Conservation (phyloP, 2,329 filamentous ascomycete species). For the Colletotrichum sp. region DNA sequence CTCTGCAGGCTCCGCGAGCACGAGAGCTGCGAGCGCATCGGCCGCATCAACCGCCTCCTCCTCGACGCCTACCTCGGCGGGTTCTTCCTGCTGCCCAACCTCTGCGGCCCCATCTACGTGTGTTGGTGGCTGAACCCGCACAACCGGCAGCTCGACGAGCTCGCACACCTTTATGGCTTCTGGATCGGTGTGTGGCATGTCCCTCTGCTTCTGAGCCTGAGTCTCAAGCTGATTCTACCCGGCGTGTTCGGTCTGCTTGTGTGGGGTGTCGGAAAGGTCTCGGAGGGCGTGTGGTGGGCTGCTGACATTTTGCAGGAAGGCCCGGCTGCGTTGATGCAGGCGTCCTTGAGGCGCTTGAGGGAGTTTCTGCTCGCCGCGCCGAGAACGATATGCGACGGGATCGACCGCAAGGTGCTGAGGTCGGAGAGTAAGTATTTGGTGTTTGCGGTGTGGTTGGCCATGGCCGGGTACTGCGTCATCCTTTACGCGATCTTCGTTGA, state of each 20-base stretch:
- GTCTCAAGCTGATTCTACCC: background rate
- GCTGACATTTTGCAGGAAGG: background rate
- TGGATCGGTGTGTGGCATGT: background rate
- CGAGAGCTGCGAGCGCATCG: background rate
- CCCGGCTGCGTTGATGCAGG: background rate
- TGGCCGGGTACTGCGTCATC: background rate
- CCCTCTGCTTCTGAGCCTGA: background rate
- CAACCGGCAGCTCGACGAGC: background rate
- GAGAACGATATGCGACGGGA: background rate
- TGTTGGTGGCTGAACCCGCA: background rate
- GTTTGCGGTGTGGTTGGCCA: slow-evolving; percentile 18
- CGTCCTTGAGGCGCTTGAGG: background rate
- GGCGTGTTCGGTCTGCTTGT: background rate
- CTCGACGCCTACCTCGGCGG: slow-evolving; percentile 3
- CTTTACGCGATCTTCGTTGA: slow-evolving; percentile 19
- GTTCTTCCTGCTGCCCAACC: slow-evolving; percentile 5
- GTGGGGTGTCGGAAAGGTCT: background rate
- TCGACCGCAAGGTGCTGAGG: background rate
- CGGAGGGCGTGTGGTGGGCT: background rate
- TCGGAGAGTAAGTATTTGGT: slow-evolving; percentile 8
- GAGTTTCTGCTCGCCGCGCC: background rate
- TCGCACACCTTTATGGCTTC: slow-evolving; percentile 14
- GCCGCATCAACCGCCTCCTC: background rate
- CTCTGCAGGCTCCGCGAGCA: background rate
- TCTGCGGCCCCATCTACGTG: background rate